Conservation (phyloP, 805 yeast species). For the Sugiyamaella mastotermitis region DNA sequence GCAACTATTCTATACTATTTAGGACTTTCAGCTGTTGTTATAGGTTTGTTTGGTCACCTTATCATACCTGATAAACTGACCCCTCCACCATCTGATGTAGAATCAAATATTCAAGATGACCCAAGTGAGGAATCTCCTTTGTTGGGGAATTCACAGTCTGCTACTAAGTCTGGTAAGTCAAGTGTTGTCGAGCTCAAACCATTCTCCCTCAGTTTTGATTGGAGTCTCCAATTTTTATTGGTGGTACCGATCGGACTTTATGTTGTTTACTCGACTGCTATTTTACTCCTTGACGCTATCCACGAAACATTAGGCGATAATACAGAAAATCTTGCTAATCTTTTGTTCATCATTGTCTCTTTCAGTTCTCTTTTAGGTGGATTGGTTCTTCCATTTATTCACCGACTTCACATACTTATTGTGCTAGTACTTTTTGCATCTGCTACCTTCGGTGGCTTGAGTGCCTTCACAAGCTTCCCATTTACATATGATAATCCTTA, state of each 20-base stretch:
- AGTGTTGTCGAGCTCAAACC: constrained; percentile 2
- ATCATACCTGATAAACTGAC: constrained; percentile 19
- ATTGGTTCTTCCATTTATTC: constrained; percentile 63
- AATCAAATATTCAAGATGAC: neutral
- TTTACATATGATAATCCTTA: constrained; percentile 58
- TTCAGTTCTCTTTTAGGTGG: constrained; percentile 4
- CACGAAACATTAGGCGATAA: constrained; percentile 71
- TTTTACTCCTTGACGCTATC: constrained; percentile 54
- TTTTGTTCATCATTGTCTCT: constrained; percentile 16
- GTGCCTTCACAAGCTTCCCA: constrained; percentile 40
- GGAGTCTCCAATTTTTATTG: constrained; percentile 69
- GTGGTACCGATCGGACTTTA: constrained; percentile 61
- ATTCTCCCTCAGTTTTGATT: constrained; percentile 47
- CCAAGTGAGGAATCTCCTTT: constrained; percentile 1
- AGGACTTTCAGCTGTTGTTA: constrained; percentile 33
- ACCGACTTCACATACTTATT: constrained; percentile 54
- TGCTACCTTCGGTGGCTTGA: constrained; percentile 34
- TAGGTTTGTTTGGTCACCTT: constrained; percentile 42
- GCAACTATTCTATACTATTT: constrained; percentile 34
- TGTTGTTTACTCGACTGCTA: constrained; percentile 49
- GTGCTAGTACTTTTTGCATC: constrained; percentile 36
- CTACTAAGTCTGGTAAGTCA: neutral
- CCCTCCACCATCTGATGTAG: constrained; percentile 7
- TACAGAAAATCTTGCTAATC: constrained; percentile 34
- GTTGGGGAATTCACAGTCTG: constrained; percentile 9